Base-by-base conservation (phyloP, 1,284 basidiomycete species). In the Pterula multifida region DNA sequence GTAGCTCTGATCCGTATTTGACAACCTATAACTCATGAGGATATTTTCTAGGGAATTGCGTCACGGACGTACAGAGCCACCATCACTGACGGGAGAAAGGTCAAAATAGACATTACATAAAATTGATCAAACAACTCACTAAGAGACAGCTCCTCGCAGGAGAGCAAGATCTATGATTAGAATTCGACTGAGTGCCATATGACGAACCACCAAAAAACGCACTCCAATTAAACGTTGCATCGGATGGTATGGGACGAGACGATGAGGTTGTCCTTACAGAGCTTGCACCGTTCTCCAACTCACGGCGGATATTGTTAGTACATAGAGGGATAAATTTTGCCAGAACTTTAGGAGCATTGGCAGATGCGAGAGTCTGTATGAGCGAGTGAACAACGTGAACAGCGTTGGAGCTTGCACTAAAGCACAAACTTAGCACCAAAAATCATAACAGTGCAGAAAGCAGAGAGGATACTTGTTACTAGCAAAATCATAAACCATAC, bases 181-280 rank as follows among this genome's bases (percentile, higher is more conserved):
- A 36, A 3, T 21, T 53, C n/a, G 50, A 46, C 42, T 36, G 22
- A 47, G 50, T 22, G 47, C 48, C 26, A 25, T 26, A 36, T n/a
- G 52, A 26, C 6, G 21, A 25, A 36, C 35, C 36, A 46, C 24
- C 25, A 53, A 50, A 53, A 52, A 39, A 63, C 81, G 53, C 63
- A 85, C 82, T 90, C 89, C 90, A 95, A 60, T 95, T 90, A 44
- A 96, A 70, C 1, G 89, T 85, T 2, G 89, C 86, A 63, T 97
- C 93, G 1, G 86, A 85, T 2, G 87, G 80, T 23, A 88, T 65
- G 1, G 82, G 80, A 3, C 77, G 75, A 21, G 79, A 79, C 3
- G 82, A 78, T 2, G 85, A 85, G 0, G 90, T 94, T 6, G 87
- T 93, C 49, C 90, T 70, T 22, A 83, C 66, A 0, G 89, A 91